Evolutionary conservation across 441 rosid genomes (phyloP), one percentile per base, ranked within the genome.

Genomic region (Mallotus japonicus): DNA sequence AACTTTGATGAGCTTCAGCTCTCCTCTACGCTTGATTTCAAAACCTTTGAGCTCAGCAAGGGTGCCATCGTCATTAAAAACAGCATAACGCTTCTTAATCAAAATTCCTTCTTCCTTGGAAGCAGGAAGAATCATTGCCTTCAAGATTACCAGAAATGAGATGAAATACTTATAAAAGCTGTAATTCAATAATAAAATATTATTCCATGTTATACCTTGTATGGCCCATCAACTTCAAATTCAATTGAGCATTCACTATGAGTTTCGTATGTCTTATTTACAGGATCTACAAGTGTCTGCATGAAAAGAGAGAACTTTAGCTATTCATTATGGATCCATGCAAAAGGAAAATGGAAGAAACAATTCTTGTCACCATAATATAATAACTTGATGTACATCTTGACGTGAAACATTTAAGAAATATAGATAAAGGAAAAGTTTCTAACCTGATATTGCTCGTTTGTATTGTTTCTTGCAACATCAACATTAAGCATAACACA

Each of bases 51-150:
- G 97, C 86, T 93, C 99, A 8, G 99, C 99, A 81, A 95, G 90
- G 76, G 98, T 90, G 77, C 99, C 98, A 61, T 95, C 99, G 85
- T 93, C 91, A 81, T 95, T 95, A 81, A 95, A 95, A 81, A 95
- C 99, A 80, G 98, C 99, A 86, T 95, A 95, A 54, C 99, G 86
- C 89, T 95, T 93, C 86, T 93, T 95, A 82, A 95, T 90, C 77
- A 95, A 83, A 79, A 93, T 88, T 66, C 98, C 97, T 81, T 95
- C 97, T 83, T 95, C 99, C 83, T 95, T 95, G 14, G 99, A 95
- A 77, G 99, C 98, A 83, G 98, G 99, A 77, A 95, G 83, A 84
- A 95, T 95, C 99, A 95, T 95, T 72, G 99, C 99, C 99, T 92
- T 76, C 78, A 75, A 64, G 74, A 71, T 78, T 63, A 60, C 70